Conservation (phyloP, 1,284 basidiomycete species). For the Pseudomicrostroma phylloplanum region DNA sequence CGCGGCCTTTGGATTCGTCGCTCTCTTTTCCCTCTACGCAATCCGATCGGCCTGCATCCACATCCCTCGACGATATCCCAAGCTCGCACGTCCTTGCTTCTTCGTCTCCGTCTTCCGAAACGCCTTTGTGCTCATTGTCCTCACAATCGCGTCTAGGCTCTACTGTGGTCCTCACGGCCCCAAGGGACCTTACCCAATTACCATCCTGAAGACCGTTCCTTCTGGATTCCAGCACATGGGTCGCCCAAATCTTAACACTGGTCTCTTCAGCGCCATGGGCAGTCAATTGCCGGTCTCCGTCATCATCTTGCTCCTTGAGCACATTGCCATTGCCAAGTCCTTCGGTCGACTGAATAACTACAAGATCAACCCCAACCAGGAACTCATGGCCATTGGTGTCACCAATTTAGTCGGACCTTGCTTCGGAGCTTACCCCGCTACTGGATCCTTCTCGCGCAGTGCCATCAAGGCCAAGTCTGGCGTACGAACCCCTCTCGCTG, state of each 20-base stretch:
- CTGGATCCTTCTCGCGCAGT: conserved; percentile 94
- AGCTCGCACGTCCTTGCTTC: conserved; percentile 62
- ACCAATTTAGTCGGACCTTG: conserved; percentile 61
- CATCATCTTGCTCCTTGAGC: conserved; percentile 89
- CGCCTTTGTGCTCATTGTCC: conserved; percentile 49
- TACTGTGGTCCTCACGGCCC: conserved; percentile 44
- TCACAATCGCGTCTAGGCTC: conserved; percentile 57
- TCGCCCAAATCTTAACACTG: conserved; percentile 62
- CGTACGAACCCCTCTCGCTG: conserved; percentile 86
- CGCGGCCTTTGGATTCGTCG: conserved; percentile 81
- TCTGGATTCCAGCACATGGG: conserved; percentile 62
- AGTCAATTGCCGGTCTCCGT: conserved; percentile 81
- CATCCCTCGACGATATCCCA: conserved; percentile 64
- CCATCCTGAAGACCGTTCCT: conserved; percentile 69
- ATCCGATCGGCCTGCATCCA: conserved; percentile 65
- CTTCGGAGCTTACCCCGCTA: conserved; percentile 90
- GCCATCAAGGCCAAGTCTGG: conserved; percentile 94
- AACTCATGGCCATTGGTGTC: conserved; percentile 95
- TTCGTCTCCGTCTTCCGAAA: conserved; percentile 46
- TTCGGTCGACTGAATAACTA: conserved; percentile 94
- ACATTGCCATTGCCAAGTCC: conserved; percentile 86
- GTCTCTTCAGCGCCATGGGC: conserved; percentile 66
- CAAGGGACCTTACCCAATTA: conserved; percentile 70
- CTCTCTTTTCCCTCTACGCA: conserved; percentile 66
- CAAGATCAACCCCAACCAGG: conserved; percentile 96